These are phyloP conservation scores for Piromyces finnis DNA, from an alignment of 192 early-diverging fungal genomes.

Conservation along the genomic window DNA sequence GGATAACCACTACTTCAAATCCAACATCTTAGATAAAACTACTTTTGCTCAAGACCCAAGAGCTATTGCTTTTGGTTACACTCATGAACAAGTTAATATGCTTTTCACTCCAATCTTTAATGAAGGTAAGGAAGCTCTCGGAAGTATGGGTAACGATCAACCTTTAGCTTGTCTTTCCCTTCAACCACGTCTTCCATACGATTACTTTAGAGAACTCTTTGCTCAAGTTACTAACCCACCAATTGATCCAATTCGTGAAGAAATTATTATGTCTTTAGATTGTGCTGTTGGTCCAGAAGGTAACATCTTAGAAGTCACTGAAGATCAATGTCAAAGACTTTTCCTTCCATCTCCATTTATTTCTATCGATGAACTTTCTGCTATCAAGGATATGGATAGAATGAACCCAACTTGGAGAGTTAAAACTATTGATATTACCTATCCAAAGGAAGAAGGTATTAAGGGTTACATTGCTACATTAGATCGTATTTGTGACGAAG, in stretches of 20 bases:
- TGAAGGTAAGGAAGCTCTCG: conserved; percentile 88
- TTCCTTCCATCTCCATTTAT: conserved; percentile 74
- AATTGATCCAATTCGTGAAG: conserved; percentile 96
- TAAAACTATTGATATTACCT: conserved; percentile 74
- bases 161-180: conserved; percentile 81
- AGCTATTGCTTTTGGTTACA: conserved; percentile 75
- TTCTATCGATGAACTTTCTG: conserved; percentile 60
- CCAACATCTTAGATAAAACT: conserved; percentile 28
- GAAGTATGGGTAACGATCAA: conserved; percentile 96
- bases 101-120: conserved; percentile 73
- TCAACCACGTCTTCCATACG: conserved; percentile 77
- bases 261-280: conserved; percentile 90
- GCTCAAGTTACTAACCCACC: conserved; percentile 71
- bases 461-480: conserved; percentile 56
- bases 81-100: conserved; percentile 80
- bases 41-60: conserved; percentile 58
- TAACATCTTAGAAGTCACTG: conserved; percentile 75
- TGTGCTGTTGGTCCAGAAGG: conserved; percentile 90
- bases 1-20: conserved; percentile 9
- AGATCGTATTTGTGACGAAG: conserved; percentile 76
- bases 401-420: conserved; percentile 60
- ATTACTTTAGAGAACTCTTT: conserved; percentile 95
- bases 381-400: conserved; percentile 48
- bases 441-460: conserved; percentile 49
- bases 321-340: conserved; percentile 59